phyloP scores from a whole-genome alignment of 768 basidiomycete species.

The Amanita thiersii region DNA sequence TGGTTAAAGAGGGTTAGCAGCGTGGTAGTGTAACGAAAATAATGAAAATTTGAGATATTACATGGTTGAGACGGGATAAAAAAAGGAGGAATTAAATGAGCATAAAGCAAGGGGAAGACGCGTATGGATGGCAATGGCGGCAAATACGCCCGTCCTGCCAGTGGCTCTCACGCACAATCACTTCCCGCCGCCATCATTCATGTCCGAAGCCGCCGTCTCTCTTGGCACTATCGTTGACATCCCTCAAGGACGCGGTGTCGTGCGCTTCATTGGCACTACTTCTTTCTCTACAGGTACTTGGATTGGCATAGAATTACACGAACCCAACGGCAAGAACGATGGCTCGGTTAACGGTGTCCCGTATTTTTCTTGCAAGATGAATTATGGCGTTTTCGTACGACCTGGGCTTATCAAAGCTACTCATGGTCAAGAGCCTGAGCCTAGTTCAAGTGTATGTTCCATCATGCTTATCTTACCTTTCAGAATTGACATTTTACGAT shows the following conservation, averaged over 20 bases:
- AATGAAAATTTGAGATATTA: not conserved
- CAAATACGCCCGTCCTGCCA: not conserved
- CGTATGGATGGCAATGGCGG: not conserved
- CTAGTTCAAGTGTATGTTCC: slow-evolving; percentile 14
- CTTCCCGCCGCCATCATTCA: not conserved
- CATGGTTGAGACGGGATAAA: not conserved
- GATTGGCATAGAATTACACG: slow-evolving; percentile 87
- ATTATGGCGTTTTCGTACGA: slow-evolving; percentile 84
- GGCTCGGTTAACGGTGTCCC: slow-evolving; percentile 70
- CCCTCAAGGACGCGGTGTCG: slow-evolving; percentile 71
- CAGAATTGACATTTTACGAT: slow-evolving; percentile 3
- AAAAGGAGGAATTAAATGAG: not conserved
- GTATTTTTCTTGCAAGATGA: slow-evolving; percentile 77
- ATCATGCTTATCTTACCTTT: not conserved
- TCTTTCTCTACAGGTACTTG: slow-evolving; percentile 86
- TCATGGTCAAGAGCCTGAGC: slow-evolving; percentile 36
- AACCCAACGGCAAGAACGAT: slow-evolving; percentile 90
- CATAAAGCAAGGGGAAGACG: not conserved
- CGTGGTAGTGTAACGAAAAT: not conserved
- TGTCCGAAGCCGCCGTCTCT: slow-evolving; percentile 19
- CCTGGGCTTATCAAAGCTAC: slow-evolving; percentile 73
- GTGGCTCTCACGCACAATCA: not conserved
- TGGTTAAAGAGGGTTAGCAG: not conserved
- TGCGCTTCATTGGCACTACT: slow-evolving; percentile 81
- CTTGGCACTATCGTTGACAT: slow-evolving; percentile 77